phyloP scores from a whole-genome alignment of 2,329 filamentous ascomycete genomes.

The Orbilia blumenaviensis region DNA sequence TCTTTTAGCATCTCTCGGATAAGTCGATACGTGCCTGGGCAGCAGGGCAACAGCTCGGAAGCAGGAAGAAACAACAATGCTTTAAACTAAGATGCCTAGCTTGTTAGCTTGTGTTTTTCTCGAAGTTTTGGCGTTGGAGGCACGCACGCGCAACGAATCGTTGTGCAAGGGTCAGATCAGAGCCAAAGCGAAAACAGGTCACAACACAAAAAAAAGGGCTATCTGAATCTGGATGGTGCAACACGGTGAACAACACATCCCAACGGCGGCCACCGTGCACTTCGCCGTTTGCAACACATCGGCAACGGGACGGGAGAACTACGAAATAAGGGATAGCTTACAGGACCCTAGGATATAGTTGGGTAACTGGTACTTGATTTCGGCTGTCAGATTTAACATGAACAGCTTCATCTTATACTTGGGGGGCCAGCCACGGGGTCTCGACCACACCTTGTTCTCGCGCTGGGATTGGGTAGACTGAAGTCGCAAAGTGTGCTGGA shows the following conservation, averaged over 20 bases:
- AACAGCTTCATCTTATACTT: constrained; percentile 1
- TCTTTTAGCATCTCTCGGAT: background rate
- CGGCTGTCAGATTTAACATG: constrained; percentile 6
- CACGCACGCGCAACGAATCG: too few species aligned
- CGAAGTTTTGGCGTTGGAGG: background rate
- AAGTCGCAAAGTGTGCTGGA: constrained; percentile 2
- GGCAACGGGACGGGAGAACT: background rate
- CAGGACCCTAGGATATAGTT: background rate
- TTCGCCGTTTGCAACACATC: background rate
- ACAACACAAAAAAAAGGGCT: too few species aligned
- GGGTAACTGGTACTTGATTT: background rate
- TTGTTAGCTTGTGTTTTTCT: constrained; percentile 2
- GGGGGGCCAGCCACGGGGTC: constrained; percentile 10
- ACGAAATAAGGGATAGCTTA: background rate
- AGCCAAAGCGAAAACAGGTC: too few species aligned
- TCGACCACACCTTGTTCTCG: background rate
- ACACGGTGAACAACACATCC: constrained; percentile 1
- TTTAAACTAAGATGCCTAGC: too few species aligned
- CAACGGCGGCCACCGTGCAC: background rate
- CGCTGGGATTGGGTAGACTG: background rate
- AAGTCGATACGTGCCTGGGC: background rate
- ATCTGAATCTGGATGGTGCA: too few species aligned
- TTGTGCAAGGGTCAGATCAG: background rate
- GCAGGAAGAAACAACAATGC: too few species aligned
- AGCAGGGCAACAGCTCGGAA: too few species aligned